A percentile compares a stretch with the other conserved stretches of the same genome.
phyloP scores from a whole-genome alignment of 495 filamentous ascomycete species.

The Trichoderma gamsii region DNA sequence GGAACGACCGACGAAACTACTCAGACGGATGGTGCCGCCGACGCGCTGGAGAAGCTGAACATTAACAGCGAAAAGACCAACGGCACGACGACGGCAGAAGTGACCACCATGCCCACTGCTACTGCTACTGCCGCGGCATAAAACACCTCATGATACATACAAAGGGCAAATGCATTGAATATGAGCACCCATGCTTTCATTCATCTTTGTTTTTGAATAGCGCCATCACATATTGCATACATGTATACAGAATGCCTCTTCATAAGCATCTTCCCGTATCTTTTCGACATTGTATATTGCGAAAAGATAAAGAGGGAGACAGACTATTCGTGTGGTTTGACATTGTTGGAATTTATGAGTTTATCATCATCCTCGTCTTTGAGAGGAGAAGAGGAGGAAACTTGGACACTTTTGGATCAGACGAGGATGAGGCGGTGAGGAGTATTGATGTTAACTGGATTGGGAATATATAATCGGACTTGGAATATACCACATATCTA shows the following conservation, averaged over 20 bases:
- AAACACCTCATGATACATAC: background rate
- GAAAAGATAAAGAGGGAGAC: background rate
- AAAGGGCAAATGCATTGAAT: background rate
- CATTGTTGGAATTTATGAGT: background rate
- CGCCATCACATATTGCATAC: background rate
- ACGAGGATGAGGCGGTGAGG: background rate
- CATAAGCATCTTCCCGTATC: background rate
- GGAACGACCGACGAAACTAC: conserved; percentile 5
- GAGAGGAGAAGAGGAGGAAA: background rate
- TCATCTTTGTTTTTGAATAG: background rate
- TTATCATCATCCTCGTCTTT: background rate
- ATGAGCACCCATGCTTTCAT: background rate
- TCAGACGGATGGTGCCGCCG: conserved; percentile 6
- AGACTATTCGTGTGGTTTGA: background rate
- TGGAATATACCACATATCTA: conserved; percentile 9
- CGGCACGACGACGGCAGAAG: background rate
- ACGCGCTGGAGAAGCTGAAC: conserved; percentile 25
- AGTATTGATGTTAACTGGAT: background rate
- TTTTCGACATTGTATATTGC: background rate
- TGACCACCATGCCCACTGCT: conserved; percentile 22
- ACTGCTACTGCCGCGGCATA: background rate
- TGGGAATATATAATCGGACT: background rate
- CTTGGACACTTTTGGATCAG: background rate
- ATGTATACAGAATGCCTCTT: conserved; percentile 13
- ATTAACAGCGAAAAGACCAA: conserved; percentile 15